Percentiles rank a stretch among this genome's conserved stretches.
phyloP scores from a whole-genome alignment of 768 basidiomycete genomes.

The Boletus speciosus region DNA sequence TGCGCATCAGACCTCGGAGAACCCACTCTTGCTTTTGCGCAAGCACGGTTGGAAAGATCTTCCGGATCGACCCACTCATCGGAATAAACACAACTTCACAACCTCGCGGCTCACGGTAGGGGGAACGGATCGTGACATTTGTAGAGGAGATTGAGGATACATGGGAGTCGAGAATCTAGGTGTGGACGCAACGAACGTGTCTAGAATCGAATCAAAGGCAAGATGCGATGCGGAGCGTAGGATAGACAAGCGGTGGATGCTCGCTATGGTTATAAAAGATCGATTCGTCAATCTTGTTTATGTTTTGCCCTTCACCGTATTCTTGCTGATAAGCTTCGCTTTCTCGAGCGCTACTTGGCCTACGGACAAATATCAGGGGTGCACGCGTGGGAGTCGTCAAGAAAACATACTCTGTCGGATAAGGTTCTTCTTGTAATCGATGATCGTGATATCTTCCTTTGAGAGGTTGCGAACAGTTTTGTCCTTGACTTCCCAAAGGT shows the following conservation, averaged over 20 bases:
- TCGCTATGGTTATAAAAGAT: neutral
- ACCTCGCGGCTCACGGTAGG: constrained; percentile 4
- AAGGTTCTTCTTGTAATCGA: constrained; percentile 89
- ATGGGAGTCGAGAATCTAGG: constrained; percentile 7
- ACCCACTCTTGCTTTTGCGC: constrained; percentile 17
- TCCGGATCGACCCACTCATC: constrained; percentile 13
- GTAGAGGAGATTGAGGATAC: constrained; percentile 10
- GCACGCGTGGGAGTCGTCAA: neutral
- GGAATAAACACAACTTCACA: constrained; percentile 9
- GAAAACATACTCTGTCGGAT: constrained; percentile 65
- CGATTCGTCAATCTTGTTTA: constrained; percentile 29
- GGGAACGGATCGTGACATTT: constrained; percentile 17
- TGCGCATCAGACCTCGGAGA: constrained; percentile 25
- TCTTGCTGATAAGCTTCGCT: constrained; percentile 90
- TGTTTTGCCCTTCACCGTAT: constrained; percentile 64
- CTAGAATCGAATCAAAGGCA: constrained; percentile 11
- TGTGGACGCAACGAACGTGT: constrained; percentile 16
- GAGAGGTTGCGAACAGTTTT: constrained; percentile 91
- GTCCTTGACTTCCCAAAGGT: constrained; percentile 98
- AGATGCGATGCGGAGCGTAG: constrained; percentile 5
- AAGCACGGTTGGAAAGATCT: constrained; percentile 16
- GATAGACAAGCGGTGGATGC: constrained; percentile 6
- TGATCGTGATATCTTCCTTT: constrained; percentile 84
- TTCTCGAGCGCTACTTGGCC: constrained; percentile 87
- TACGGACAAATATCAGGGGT: constrained; percentile 27